These are phyloP conservation scores for Taxawa tesnikishii DNA, from an alignment of 2,329 filamentous ascomycete genomes.

Conservation along the genomic window DNA sequence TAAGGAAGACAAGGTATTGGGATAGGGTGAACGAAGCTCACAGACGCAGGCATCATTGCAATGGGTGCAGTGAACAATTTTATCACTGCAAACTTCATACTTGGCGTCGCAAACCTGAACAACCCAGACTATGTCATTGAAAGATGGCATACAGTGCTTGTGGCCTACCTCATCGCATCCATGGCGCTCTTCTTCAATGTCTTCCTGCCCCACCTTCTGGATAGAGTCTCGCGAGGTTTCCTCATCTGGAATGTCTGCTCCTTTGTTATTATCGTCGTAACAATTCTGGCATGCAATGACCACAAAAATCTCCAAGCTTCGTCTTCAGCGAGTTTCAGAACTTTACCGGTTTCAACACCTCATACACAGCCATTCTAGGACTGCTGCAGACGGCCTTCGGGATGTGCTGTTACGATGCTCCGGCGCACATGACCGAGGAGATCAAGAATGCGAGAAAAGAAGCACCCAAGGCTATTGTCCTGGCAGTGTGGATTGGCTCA, in stretches of 20 bases:
- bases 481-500: slow-evolving; percentile 31
- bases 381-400: slow-evolving; percentile 42
- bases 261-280: slow-evolving; percentile 40
- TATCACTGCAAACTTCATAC: slow-evolving; percentile 42
- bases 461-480: slow-evolving; percentile 36
- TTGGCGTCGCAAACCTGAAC: slow-evolving; percentile 41
- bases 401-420: slow-evolving; percentile 36
- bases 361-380: slow-evolving; percentile 41
- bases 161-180: slow-evolving; percentile 37
- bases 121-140: slow-evolving; percentile 39
- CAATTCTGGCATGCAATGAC: slow-evolving; percentile 40
- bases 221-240: slow-evolving; percentile 37
- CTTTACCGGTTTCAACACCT: slow-evolving; percentile 37
- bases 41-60: slow-evolving; percentile 29
- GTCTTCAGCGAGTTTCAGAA: slow-evolving; percentile 45
- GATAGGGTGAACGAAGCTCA: too few relatives aligned
- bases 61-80: slow-evolving; percentile 45
- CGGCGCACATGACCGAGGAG: slow-evolving; percentile 44
- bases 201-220: slow-evolving; percentile 37
- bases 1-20: too few relatives aligned
- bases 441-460: slow-evolving; percentile 38
- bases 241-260: slow-evolving; percentile 42
- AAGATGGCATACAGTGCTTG: slow-evolving; percentile 43
- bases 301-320: slow-evolving; percentile 41
- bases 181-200: slow-evolving; percentile 36